Percentiles rank a stretch among this genome's conserved stretches.
Conservation (phyloP, 495 filamentous ascomycete genomes). For the Thozetella sp. region DNA sequence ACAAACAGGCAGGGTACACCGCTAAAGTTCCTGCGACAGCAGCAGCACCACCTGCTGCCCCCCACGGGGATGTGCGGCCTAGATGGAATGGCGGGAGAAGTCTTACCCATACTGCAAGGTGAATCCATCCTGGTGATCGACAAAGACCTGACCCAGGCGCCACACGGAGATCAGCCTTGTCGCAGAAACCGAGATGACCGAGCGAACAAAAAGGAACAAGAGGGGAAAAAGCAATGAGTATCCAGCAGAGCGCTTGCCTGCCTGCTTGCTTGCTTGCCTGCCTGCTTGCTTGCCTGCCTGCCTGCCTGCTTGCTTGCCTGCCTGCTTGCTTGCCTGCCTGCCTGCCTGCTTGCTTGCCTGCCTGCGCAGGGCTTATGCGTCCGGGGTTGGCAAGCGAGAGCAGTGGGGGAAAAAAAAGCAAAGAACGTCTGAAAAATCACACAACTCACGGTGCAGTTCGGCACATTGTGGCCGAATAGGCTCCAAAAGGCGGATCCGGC, state of each 20-base stretch:
- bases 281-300: too few species aligned
- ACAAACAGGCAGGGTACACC: too few species aligned
- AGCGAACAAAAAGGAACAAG: neutral
- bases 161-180: neutral
- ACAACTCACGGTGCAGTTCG: conserved; percentile 45
- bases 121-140: conserved; percentile 42
- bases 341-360: too few species aligned
- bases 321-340: too few species aligned
- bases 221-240: conserved; percentile 5
- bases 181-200: neutral
- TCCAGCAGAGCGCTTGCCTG: too few species aligned
- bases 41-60: too few species aligned
- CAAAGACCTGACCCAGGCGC: conserved; percentile 23
- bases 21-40: too few species aligned
- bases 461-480: conserved; percentile 52
- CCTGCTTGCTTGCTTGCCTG: too few species aligned
- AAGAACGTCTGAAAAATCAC: conserved; percentile 3
- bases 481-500: conserved; percentile 53
- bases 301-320: too few species aligned
- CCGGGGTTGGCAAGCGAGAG: neutral
- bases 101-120: conserved; percentile 43
- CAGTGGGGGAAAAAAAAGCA: neutral
- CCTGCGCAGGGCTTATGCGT: too few species aligned
- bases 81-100: conserved; percentile 16
- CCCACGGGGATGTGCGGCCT: too few species aligned